phyloP scores from a whole-genome alignment of 106 monocot genomes.

The Acorus gramineus region DNA sequence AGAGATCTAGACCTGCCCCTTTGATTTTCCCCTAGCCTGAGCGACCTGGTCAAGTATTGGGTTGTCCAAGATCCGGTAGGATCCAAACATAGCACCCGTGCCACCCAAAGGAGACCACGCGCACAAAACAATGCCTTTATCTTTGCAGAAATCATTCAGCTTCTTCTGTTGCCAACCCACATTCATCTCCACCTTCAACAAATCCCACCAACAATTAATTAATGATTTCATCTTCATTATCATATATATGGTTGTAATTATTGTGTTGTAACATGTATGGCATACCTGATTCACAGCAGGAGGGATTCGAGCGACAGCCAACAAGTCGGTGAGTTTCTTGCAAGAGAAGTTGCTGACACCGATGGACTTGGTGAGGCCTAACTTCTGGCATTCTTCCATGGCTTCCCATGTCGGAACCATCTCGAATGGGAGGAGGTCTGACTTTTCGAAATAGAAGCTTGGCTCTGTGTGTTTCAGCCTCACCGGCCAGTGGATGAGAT shows the following conservation, averaged over 20 bases:
- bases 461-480: conserved; percentile 4
- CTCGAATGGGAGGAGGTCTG: neutral
- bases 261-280: too few relatives aligned
- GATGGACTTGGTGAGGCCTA: too few relatives aligned
- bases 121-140: neutral
- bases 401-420: neutral
- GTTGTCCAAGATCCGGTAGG: neutral
- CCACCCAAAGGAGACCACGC: conserved; percentile 1
- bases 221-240: too few relatives aligned
- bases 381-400: too few relatives aligned
- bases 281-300: too few relatives aligned
- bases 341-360: too few relatives aligned
- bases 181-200: conserved; percentile 1
- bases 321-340: too few relatives aligned
- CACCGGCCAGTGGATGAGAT: conserved; percentile 13
- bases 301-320: too few relatives aligned
- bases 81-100: neutral
- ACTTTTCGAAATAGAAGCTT: neutral
- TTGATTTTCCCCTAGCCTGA: neutral
- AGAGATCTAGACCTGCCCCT: neutral
- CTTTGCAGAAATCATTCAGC: conserved; percentile 1
- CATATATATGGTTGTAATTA: too few relatives aligned
- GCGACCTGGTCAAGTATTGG: neutral
- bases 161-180: neutral
- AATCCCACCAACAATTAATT: too few relatives aligned